Percentiles rank a stretch among this genome's conserved stretches.
Conservation (phyloP, 768 basidiomycete species). For the Favolaschia claudopus region DNA sequence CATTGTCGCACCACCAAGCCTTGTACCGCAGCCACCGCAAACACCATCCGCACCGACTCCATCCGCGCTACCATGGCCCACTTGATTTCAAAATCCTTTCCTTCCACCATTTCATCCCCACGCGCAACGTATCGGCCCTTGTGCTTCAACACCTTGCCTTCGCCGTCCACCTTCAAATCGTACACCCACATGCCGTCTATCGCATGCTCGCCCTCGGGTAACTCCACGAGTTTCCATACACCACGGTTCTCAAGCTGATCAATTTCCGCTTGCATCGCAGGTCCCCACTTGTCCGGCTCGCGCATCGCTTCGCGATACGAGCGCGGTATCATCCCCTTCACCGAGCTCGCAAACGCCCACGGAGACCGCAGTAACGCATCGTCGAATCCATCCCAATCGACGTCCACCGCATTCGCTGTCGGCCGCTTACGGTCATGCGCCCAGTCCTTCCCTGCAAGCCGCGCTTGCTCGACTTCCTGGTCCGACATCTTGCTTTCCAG, state of each 20-base stretch:
- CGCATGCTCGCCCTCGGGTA: conserved; percentile 27
- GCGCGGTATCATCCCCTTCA: background rate
- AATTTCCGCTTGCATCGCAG: conserved; percentile 12
- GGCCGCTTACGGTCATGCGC: background rate
- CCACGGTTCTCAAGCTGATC: conserved; percentile 2
- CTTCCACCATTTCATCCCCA: conserved; percentile 28
- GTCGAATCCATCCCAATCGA: conserved; percentile 1
- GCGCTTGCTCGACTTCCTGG: background rate
- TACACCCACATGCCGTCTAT: conserved; percentile 44
- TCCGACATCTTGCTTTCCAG: background rate
- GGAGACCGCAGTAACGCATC: background rate
- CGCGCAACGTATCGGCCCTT: conserved; percentile 50
- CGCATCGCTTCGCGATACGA: conserved; percentile 20
- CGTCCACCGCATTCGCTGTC: conserved; percentile 1
- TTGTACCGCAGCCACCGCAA: conserved; percentile 9
- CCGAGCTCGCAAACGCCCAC: conserved; percentile 3
- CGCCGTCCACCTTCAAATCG: conserved; percentile 41
- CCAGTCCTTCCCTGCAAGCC: conserved; percentile 1
- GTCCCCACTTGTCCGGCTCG: conserved; percentile 1
- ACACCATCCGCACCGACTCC: conserved; percentile 12
- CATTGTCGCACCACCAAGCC: background rate
- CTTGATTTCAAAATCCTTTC: conserved; percentile 1
- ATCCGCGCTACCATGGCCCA: conserved; percentile 17
- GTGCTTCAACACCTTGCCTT: conserved; percentile 39
- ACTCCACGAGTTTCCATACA: conserved; percentile 8